These are phyloP conservation scores for Curvularia sp. DNA, from an alignment of 2,329 filamentous ascomycete genomes.

Conservation along the genomic window DNA sequence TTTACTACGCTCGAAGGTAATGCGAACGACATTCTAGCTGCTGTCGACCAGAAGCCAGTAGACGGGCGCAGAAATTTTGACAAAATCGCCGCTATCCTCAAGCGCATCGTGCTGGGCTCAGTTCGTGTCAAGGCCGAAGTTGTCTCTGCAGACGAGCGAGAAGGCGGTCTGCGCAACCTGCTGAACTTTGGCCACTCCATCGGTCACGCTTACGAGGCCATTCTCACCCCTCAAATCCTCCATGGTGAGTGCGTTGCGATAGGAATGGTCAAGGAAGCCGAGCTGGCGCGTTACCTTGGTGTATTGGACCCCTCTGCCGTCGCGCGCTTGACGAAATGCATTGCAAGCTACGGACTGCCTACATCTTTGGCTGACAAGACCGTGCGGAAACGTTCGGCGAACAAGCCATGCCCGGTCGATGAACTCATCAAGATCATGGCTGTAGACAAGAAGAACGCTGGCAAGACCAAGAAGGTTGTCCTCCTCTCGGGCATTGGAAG, in stretches of 20 bases:
- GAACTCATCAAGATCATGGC: slow-evolving; percentile 90
- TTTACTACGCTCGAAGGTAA: slow-evolving; percentile 85
- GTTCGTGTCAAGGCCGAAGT: slow-evolving; percentile 94
- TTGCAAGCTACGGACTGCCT: slow-evolving; percentile 90
- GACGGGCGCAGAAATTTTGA: slow-evolving; percentile 67
- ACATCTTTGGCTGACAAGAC: slow-evolving; percentile 84
- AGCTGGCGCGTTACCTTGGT: slow-evolving; percentile 87
- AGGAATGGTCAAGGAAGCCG: slow-evolving; percentile 98
- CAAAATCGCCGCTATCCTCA: slow-evolving; percentile 65
- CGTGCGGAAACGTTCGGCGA: slow-evolving; percentile 80
- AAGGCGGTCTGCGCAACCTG: slow-evolving; percentile 90
- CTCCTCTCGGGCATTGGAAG: slow-evolving; percentile 88
- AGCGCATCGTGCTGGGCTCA: slow-evolving; percentile 79
- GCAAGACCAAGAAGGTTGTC: slow-evolving; percentile 93
- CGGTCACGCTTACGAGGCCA: slow-evolving; percentile 94
- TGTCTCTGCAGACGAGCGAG: slow-evolving; percentile 91
- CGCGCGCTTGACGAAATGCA: slow-evolving; percentile 87
- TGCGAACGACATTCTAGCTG: slow-evolving; percentile 75
- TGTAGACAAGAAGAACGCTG: slow-evolving; percentile 98
- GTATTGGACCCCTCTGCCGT: slow-evolving; percentile 86
- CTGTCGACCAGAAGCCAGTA: slow-evolving; percentile 68
- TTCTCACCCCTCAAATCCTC: slow-evolving; percentile 91
- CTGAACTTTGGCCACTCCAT: slow-evolving; percentile 99
- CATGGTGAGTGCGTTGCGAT: slow-evolving; percentile 97
- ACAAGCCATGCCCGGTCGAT: slow-evolving; percentile 87